Conservation (phyloP, 768 basidiomycete species). For the Cyclocybe cylindracea region DNA sequence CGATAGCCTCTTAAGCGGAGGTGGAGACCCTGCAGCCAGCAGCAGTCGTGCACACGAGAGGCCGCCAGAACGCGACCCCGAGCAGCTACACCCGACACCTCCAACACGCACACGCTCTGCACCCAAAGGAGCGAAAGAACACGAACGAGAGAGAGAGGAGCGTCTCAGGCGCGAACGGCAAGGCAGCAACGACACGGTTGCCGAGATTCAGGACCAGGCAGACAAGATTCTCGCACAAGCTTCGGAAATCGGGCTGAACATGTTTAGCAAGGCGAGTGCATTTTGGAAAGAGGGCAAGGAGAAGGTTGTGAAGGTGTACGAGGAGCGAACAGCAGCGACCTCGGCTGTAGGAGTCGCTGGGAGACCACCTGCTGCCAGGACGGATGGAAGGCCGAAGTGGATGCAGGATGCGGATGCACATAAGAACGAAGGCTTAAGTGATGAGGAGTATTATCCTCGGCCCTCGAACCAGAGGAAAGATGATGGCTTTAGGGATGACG, state of each 20-base stretch:
- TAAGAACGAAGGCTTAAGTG: slow-evolving; percentile 12
- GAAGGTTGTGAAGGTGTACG: slow-evolving; percentile 77
- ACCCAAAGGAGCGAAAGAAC: not conserved
- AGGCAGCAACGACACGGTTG: slow-evolving; percentile 14
- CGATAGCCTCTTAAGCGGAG: too few species aligned
- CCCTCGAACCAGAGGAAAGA: slow-evolving; percentile 31
- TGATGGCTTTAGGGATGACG: slow-evolving; percentile 34
- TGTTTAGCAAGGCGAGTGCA: slow-evolving; percentile 83
- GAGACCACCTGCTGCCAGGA: slow-evolving; percentile 17
- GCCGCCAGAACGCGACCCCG: not conserved
- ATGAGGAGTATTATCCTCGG: too few species aligned
- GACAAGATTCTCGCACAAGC: slow-evolving; percentile 84
- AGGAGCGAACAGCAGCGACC: slow-evolving; percentile 55
- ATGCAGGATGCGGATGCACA: slow-evolving; percentile 49
- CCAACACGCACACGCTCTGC: slow-evolving; percentile 4
- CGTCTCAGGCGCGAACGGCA: not conserved
- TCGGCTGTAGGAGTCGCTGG: slow-evolving; percentile 1
- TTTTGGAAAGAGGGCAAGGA: slow-evolving; percentile 88
- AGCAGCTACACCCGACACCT: slow-evolving; percentile 13
- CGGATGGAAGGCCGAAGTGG: slow-evolving; percentile 49
- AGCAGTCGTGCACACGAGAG: not conserved
- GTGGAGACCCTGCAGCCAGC: too few species aligned
- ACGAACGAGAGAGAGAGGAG: slow-evolving; percentile 23
- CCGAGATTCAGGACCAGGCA: slow-evolving; percentile 63
- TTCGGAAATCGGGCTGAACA: slow-evolving; percentile 76